phyloP scores from a whole-genome alignment of 176 grass and related monocot species.

The Zoysia pacifica region DNA sequence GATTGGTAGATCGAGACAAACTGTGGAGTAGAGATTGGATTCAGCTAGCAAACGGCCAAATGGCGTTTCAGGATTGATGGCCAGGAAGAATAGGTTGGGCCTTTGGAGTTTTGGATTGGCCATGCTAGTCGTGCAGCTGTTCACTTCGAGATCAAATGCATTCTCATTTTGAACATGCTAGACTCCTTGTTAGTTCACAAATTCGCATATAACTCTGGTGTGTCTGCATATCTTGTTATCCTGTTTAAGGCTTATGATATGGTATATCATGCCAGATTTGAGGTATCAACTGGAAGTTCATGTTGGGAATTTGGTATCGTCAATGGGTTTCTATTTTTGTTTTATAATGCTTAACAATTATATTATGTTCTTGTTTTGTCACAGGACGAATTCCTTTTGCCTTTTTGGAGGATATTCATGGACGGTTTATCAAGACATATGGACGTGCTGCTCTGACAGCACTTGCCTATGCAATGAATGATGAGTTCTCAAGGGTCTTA shows the following conservation, averaged over 20 bases:
- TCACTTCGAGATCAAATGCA: constrained; percentile 6
- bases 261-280: neutral
- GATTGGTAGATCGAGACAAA: constrained; percentile 42
- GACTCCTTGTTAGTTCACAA: neutral
- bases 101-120: neutral
- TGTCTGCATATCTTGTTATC: neutral
- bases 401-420: constrained; percentile 91
- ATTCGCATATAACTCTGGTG: neutral
- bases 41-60: neutral
- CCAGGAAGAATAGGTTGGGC: neutral
- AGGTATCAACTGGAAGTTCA: neutral
- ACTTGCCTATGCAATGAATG: constrained; percentile 91
- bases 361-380: neutral
- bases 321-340: neutral
- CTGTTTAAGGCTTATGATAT: neutral
- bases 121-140: neutral
- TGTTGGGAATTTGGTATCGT: neutral
- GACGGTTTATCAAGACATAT: constrained; percentile 88
- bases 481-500: constrained; percentile 96
- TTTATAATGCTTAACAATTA: neutral
- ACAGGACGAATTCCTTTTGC: constrained; percentile 84
- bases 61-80: constrained; percentile 21
- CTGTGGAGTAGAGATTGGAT: neutral
- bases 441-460: constrained; percentile 77
- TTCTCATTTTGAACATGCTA: neutral